Base-by-base conservation (phyloP, 2,329 filamentous ascomycete species). In the Chaetomiaceae sp. region DNA sequence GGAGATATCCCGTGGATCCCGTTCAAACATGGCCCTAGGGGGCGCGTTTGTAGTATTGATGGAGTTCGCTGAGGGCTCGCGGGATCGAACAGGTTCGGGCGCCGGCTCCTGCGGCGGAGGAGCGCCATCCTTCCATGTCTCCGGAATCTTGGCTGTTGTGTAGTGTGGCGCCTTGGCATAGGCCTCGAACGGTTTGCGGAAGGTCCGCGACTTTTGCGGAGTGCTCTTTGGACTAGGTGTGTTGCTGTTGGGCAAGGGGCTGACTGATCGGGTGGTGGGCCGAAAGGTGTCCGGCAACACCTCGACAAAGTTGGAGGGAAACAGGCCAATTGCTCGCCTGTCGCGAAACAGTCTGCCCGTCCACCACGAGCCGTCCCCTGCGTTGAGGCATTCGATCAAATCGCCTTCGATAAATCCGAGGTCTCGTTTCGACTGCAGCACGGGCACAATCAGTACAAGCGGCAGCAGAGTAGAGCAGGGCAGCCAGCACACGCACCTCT, bases 331-430 rank as follows among this genome's bases (percentile, higher is more conserved):
- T 60, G 91, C 89, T 61, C 90, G 82, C 65, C 86, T 84, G 68
- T 98, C 93, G 58, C 93, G 81, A 62, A 84, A 87, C 62, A 98
- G 70, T 53, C 91, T 81, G 38, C 93, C 93, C 69, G 90, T 95
- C 93, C 93, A 98, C 93, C 93, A 98, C 38, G 88, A 90, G 42
- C 93, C 93, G 69, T 98, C 93, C 53, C 93, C 93, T 17, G 93
- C 93, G 65, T 98, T 98, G 43, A 98, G 75, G 62, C 91, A 96
- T 78, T 98, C 93, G 65, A 98, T 98, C 56, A 98, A 69, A 68
- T 98, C 93, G 54, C 93, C 93, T 67, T 98, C 93, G 57, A 98
- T 86, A 67, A 98, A 98, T 14, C 93, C 93, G 48, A 98, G 76
- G 64, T 98, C 93, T 65, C 86, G 83, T 72, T 95, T 95, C 19